These are phyloP conservation scores for Inga laurina DNA, from an alignment of 306 rosid species.

Conservation along the genomic window DNA sequence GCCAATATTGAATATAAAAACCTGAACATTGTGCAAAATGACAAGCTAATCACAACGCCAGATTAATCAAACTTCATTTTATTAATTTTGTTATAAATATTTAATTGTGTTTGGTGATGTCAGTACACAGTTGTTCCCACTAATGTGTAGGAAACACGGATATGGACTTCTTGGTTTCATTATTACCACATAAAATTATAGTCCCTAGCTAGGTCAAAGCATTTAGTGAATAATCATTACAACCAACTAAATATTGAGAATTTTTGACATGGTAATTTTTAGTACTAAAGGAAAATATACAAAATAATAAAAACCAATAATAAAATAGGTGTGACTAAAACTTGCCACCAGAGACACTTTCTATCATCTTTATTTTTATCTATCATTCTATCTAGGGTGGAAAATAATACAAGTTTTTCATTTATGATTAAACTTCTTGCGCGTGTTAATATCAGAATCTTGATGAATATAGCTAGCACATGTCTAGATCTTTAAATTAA, in stretches of 20 bases:
- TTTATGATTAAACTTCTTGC: neutral
- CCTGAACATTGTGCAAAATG: neutral
- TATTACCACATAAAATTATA: neutral
- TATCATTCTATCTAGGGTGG: neutral
- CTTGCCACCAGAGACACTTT: neutral
- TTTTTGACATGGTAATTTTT: neutral
- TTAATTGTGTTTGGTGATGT: neutral
- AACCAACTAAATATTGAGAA: neutral
- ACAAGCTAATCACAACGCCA: neutral
- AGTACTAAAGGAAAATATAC: neutral
- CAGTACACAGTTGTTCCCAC: neutral
- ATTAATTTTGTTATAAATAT: neutral
- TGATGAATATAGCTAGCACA: neutral
- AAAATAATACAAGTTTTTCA: neutral
- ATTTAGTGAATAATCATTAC: neutral
- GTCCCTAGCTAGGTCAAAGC: neutral
- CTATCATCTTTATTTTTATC: too few relatives aligned
- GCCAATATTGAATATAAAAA: neutral
- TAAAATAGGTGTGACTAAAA: neutral
- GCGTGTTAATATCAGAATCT: neutral
- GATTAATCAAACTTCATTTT: neutral
- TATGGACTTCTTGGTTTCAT: neutral
- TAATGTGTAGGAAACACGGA: neutral
- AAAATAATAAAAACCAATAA: neutral
- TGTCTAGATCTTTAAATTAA: neutral